These are phyloP conservation scores for Apiospora kogelbergensis DNA, from an alignment of 2,329 filamentous ascomycete species.

Conservation along the genomic window DNA sequence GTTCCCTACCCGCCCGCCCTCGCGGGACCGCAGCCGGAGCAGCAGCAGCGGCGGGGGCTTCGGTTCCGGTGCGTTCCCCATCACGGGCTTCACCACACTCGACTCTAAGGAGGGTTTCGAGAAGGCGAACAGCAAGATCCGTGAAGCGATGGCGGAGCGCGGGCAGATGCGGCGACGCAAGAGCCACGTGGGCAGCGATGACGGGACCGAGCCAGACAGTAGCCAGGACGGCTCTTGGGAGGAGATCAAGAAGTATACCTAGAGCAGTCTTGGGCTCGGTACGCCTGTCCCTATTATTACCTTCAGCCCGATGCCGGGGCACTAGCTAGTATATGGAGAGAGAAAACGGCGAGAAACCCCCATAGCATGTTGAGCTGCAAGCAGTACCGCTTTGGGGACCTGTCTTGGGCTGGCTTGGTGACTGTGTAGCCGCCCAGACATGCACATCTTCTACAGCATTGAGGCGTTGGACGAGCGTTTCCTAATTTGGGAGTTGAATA, in stretches of 20 bases:
- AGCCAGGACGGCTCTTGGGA: constrained; percentile 10
- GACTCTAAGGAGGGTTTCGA: constrained; percentile 72
- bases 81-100: constrained; percentile 68
- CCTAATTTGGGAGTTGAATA: not conserved
- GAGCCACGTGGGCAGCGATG: constrained; percentile 18
- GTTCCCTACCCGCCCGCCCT: constrained; percentile 86
- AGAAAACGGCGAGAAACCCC: not conserved
- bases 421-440: not conserved
- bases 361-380: not conserved
- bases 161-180: constrained; percentile 60
- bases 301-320: not conserved
- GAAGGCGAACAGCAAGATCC: constrained; percentile 80
- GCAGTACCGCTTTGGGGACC: not conserved
- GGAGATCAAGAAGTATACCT: not conserved
- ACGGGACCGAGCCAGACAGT: constrained; percentile 10
- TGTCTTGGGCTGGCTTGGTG: not conserved
- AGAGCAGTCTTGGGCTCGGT: not conserved
- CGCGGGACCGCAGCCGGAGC: constrained; percentile 71
- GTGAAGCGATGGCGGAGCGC: constrained; percentile 80
- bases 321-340: not conserved
- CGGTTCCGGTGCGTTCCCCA: constrained; percentile 60
- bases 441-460: not conserved
- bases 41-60: constrained; percentile 66
- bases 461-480: not conserved
- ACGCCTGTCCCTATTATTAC: not conserved